A percentile compares a stretch with the other conserved stretches of the same genome.
Evolutionary conservation across 495 filamentous ascomycete genomes (phyloP).

Genomic region (Penicillium diatomitis): DNA sequence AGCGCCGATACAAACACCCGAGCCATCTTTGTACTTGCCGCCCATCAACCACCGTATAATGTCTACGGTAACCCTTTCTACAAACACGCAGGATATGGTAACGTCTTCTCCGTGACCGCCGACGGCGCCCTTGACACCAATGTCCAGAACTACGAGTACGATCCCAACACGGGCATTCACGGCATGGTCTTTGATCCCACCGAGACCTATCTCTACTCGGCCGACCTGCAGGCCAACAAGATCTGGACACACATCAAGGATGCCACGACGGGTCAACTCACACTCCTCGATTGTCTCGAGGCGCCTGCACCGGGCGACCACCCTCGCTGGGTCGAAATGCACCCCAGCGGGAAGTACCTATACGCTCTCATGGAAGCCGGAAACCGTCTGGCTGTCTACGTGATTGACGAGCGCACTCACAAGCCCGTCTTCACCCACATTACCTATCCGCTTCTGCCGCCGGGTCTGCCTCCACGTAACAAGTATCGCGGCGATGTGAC

Average conservation of each 20-base stretch:
- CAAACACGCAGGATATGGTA: conserved; percentile 68
- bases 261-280: conserved; percentile 49
- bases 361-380: conserved; percentile 83
- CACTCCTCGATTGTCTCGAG: conserved; percentile 56
- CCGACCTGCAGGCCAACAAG: conserved; percentile 75
- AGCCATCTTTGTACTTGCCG: conserved; percentile 77
- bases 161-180: conserved; percentile 66
- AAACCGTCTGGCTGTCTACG: conserved; percentile 69
- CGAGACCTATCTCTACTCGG: conserved; percentile 79
- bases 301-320: conserved; percentile 65
- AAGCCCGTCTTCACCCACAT: conserved; percentile 75
- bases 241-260: conserved; percentile 78
- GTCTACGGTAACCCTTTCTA: conserved; percentile 87
- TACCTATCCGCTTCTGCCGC: conserved; percentile 67
- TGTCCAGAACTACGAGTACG: conserved; percentile 73
- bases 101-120: conserved; percentile 60
- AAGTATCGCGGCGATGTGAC: conserved; percentile 73
- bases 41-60: conserved; percentile 62
- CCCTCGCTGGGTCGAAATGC: conserved; percentile 77
- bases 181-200: conserved; percentile 83
- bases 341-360: conserved; percentile 63
- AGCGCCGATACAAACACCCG: conserved; percentile 66
- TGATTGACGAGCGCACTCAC: conserved; percentile 65
- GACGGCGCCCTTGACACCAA: conserved; percentile 55
- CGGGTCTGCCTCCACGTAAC: conserved; percentile 42